These are phyloP conservation scores for Erodium maritimum DNA, from an alignment of 345 rosid species.

Conservation along the genomic window DNA sequence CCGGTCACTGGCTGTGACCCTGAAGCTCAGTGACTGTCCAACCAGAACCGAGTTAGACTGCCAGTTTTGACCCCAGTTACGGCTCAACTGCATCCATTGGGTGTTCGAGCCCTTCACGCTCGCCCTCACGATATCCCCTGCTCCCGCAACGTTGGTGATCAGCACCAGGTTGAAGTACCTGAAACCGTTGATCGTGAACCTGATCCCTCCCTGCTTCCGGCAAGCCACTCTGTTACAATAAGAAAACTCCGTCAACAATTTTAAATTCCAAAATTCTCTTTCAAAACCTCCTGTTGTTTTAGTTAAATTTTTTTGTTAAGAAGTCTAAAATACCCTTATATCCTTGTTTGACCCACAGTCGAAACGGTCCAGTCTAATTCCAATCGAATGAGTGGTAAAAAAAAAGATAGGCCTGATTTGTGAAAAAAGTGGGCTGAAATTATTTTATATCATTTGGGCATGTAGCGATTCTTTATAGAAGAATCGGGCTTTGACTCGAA, in stretches of 20 bases:
- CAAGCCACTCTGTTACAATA: slow-evolving; percentile 33
- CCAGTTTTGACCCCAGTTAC: slow-evolving; percentile 76
- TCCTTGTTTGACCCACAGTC: too few relatives aligned
- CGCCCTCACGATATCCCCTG: slow-evolving; percentile 42
- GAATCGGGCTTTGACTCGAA: too few relatives aligned
- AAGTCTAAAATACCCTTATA: too few relatives aligned
- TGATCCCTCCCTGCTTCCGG: slow-evolving; percentile 48
- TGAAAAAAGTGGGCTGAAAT: too few relatives aligned
- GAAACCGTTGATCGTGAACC: slow-evolving; percentile 55
- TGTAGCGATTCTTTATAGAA: too few relatives aligned
- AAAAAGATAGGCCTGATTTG: too few relatives aligned
- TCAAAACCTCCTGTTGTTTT: background rate
- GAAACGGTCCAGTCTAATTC: too few relatives aligned
- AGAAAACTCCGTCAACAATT: too few relatives aligned
- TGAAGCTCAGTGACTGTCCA: slow-evolving; percentile 61
- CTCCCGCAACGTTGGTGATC: slow-evolving; percentile 65
- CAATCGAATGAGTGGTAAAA: too few relatives aligned
- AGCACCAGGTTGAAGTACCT: slow-evolving; percentile 50
- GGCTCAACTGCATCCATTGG: slow-evolving; percentile 45
- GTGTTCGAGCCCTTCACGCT: slow-evolving; percentile 51
- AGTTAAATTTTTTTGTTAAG: too few relatives aligned
- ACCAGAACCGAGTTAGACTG: slow-evolving; percentile 43
- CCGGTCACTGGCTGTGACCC: slow-evolving; percentile 60
- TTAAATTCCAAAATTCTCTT: too few relatives aligned
- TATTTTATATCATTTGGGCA: too few relatives aligned